Percentiles rank a stretch among this genome's conserved stretches.
These are phyloP conservation scores for Candida loeiensis DNA, from an alignment of 805 yeast genomes.

Conservation along the genomic window DNA sequence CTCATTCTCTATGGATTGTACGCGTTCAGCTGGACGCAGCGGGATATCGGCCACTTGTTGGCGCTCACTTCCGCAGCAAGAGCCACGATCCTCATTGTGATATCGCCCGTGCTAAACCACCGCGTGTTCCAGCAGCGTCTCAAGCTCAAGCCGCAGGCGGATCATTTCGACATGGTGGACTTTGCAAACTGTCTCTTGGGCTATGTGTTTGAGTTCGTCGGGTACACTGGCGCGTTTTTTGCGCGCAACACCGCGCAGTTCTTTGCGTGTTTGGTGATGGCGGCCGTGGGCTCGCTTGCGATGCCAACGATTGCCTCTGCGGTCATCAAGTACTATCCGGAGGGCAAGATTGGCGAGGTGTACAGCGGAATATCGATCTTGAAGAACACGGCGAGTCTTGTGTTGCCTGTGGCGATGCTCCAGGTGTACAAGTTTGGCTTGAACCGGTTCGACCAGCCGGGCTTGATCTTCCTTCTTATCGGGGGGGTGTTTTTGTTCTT, in stretches of 20 bases:
- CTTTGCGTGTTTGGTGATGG: conserved; percentile 31
- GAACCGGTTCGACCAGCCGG: conserved; percentile 25
- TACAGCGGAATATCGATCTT: conserved; percentile 68
- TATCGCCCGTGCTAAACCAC: conserved; percentile 49
- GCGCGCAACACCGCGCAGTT: conserved; percentile 28
- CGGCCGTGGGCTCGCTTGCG: conserved; percentile 47
- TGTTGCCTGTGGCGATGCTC: conserved; percentile 48
- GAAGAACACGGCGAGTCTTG: conserved; percentile 46
- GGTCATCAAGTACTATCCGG: conserved; percentile 58
- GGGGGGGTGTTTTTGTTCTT: conserved; percentile 13
- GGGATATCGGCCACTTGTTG: conserved; percentile 52
- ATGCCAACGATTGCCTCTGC: conserved; percentile 60
- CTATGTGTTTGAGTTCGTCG: conserved; percentile 36
- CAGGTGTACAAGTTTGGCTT: conserved; percentile 41
- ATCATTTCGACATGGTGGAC: conserved; percentile 54
- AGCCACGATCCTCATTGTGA: conserved; percentile 45
- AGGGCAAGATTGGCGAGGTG: conserved; percentile 61
- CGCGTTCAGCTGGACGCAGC: conserved; percentile 51
- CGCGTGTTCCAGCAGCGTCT: conserved; percentile 29
- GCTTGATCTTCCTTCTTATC: conserved; percentile 23
- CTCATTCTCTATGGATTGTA: conserved; percentile 52
- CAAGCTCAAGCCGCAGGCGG: conserved; percentile 29
- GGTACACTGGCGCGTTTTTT: conserved; percentile 32
- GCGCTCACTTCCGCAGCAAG: conserved; percentile 49
- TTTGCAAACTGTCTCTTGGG: conserved; percentile 35